Base-by-base conservation (phyloP, 805 yeast genomes). In the Maudiozyma turicensis region DNA sequence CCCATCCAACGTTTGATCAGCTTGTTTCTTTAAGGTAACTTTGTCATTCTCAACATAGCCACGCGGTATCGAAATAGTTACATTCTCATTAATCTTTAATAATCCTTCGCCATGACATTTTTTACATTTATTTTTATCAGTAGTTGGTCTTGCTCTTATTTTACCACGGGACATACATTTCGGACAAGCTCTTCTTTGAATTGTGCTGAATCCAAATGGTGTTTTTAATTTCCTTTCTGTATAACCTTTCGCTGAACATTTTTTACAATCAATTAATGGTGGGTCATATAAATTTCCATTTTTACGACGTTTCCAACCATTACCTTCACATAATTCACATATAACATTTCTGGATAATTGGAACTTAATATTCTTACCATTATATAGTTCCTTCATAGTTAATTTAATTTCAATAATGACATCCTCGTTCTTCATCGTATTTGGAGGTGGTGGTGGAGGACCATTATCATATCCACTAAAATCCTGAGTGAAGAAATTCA, bases 361-460 rank as follows among this genome's bases (percentile, higher is more conserved):
- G 58, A 86, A 77, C 60, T 86, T 86, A 53, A 89, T 74, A 8
- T 82, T 78, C 63, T 86, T 86, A 4, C 98, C 96, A 54, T 79
- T 80, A 71, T 78, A 89, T 41, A 86, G 66, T 50, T 88, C 95
- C 49, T 81, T 86, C 52, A 88, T 66, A 0, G 85, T 72, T 10
- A 90, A 77, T 5, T 75, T 77, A 10, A 87, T 74, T 29, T 42
- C 45, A n/a, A 42, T 33, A 5, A 37, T 15, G 35, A 43, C 51
- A 43, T 45, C 43, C 3, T 7, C 26, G 8, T 37, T 30, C 28
- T 20, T 37, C 15, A 7, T 9, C 14, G 31, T 32, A 6, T 28
- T 13, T 14, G 37, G 37, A 5, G 44, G 44, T 13, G 44, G 44
- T 2, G 44, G 44, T n/a, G 31, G 44, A 5, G 20, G 33, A n/a